Conservation (phyloP, 2,329 filamentous ascomycete genomes). For the Neofusicoccum sp. region DNA sequence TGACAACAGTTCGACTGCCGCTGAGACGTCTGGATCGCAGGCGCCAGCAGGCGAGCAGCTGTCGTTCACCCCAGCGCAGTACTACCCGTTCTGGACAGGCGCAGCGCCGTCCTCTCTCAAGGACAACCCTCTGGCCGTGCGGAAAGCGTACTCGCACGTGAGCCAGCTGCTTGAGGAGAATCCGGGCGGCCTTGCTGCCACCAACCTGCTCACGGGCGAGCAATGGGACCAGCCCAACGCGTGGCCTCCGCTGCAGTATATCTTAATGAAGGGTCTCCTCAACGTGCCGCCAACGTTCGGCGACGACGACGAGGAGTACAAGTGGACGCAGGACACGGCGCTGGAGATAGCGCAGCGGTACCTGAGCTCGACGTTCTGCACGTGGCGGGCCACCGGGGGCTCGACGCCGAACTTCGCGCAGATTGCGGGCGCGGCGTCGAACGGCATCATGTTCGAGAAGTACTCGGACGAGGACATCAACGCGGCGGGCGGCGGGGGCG, state of each 20-base stretch:
- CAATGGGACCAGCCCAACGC: conserved; percentile 74
- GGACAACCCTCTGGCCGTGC: conserved; percentile 61
- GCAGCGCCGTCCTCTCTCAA: conserved; percentile 61
- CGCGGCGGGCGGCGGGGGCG: conserved; percentile 65
- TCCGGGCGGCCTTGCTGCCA: conserved; percentile 63
- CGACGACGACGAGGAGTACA: conserved; percentile 56
- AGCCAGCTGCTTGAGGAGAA: conserved; percentile 54
- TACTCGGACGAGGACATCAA: conserved; percentile 64
- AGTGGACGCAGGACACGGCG: conserved; percentile 58
- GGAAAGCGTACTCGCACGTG: conserved; percentile 58
- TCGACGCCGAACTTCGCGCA: conserved; percentile 57
- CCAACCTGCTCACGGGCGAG: conserved; percentile 63
- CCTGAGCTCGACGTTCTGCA: conserved; percentile 69
- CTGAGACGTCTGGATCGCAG: conserved; percentile 44
- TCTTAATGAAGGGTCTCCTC: conserved; percentile 64
- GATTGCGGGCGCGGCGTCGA: conserved; percentile 51
- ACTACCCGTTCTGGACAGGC: conserved; percentile 71
- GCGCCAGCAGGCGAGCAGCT: conserved; percentile 61
- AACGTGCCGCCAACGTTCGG: conserved; percentile 62
- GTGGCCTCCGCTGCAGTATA: conserved; percentile 69
- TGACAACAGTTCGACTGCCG: conserved; percentile 50
- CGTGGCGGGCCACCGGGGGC: conserved; percentile 69
- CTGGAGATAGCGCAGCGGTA: conserved; percentile 66
- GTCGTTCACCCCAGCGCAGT: conserved; percentile 61
- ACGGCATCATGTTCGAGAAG: conserved; percentile 72